Evolutionary conservation across 2,329 filamentous ascomycete species (phyloP).

Genomic region (Cladophialophora immunda): DNA sequence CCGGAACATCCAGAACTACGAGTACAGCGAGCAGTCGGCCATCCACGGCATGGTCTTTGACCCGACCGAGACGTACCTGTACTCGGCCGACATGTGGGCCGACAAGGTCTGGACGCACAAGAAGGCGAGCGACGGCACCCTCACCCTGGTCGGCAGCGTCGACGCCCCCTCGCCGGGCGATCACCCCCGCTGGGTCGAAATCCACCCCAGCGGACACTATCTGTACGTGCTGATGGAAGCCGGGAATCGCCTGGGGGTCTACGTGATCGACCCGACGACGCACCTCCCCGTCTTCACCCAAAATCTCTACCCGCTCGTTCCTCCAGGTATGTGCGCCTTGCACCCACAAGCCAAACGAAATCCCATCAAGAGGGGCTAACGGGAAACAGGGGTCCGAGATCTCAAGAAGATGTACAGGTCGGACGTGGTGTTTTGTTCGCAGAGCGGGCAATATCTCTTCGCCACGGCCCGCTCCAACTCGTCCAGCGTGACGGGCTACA

Average conservation of each 20-base stretch:
- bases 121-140: conserved; percentile 68
- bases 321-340: conserved; percentile 67
- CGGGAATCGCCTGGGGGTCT: conserved; percentile 84
- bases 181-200: conserved; percentile 87
- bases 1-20: conserved; percentile 56
- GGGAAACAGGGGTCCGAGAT: conserved; percentile 22
- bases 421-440: conserved; percentile 80
- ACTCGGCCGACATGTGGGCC: conserved; percentile 58
- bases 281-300: conserved; percentile 81
- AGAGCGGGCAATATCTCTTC: conserved; percentile 78
- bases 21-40: conserved; percentile 54
- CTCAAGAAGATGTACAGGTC: conserved; percentile 76
- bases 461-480: conserved; percentile 83
- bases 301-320: conserved; percentile 79
- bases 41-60: conserved; percentile 61
- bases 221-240: conserved; percentile 89
- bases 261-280: conserved; percentile 77
- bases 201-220: conserved; percentile 79
- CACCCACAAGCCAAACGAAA: neutral
- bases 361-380: conserved; percentile 7
- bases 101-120: conserved; percentile 79
- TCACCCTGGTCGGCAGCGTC: conserved; percentile 76
- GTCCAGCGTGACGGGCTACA: conserved; percentile 79
- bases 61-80: conserved; percentile 54
- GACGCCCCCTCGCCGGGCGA: conserved; percentile 75